Evolutionary conservation across 768 basidiomycete genomes (phyloP), one percentile per base, ranked within the genome.

Genomic region (Leccinum rimulosum): DNA sequence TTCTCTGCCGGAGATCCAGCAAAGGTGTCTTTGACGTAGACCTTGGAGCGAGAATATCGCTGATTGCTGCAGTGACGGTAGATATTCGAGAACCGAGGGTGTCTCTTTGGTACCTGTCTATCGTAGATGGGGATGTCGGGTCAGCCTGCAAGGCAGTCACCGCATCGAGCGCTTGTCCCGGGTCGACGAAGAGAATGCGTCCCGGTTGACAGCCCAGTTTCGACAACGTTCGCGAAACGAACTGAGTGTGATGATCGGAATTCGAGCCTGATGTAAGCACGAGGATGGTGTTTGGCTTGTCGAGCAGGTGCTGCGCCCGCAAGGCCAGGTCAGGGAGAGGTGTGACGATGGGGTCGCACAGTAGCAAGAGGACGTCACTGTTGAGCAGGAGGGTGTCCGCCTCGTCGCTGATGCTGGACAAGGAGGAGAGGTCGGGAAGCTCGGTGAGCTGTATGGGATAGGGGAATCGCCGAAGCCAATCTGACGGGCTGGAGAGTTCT

Each of bases 81-180:
- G 86, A 80, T 28, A 91, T 70, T n/a, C 78, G 75, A 19, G 89
- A 91, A 7, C 76, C 80, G 25, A 82, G 67, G 58, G 82, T 84
- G 9, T 84, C 80, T 60, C 84, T 80, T 66, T 89, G 87, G 70
- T 84, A 92, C 58, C 74, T 77, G 60, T 89, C 85, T 14, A 91
- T 78, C 33, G 82, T 78, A 3, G 75, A 64, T 14, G 82, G 61
- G 1, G 83, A 83, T 4, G 70, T 71, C 1, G 81, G 75, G 47
- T 82, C 72, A 9, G 76, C 64, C 60, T 76, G 79, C 35, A 92
- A 72, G 27, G 75, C 63, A 33, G 73, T 73, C 6, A 87, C 75
- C 3, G 86, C 89, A 1, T 70, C 68, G 11, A 85, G 58, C 0
- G 89, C 89, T 38, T 84, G 84, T 48, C 70, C 63, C 4, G 88